Conservation (phyloP, 345 rosid genomes). For the Hibiscus mutabilis region DNA sequence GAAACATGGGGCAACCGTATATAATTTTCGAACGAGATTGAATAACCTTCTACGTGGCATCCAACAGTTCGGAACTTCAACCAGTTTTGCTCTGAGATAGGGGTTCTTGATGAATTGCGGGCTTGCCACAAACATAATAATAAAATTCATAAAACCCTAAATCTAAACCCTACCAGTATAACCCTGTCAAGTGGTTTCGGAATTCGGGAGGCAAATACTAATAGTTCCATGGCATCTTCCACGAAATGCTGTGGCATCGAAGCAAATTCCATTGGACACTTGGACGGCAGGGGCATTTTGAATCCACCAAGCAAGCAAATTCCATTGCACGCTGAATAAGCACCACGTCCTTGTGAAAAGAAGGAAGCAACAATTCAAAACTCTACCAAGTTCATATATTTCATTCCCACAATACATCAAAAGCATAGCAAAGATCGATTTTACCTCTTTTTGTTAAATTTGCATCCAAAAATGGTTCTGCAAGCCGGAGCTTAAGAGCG, state of each 20-base stretch:
- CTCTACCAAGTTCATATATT: neutral
- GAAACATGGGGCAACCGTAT: constrained; percentile 10
- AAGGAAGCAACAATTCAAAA: neutral
- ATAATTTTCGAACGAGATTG: neutral
- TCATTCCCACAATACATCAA: neutral
- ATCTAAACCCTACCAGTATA: constrained; percentile 57
- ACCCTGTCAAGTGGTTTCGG: constrained; percentile 90
- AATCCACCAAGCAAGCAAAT: constrained; percentile 90
- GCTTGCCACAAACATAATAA: constrained; percentile 97
- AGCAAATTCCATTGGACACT: constrained; percentile 90
- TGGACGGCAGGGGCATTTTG: constrained; percentile 80
- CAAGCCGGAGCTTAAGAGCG: constrained; percentile 87
- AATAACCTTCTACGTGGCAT: constrained; percentile 87
- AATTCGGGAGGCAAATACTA: constrained; percentile 85
- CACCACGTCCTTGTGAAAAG: constrained; percentile 53
- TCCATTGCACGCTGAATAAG: constrained; percentile 77
- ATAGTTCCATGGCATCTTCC: constrained; percentile 96
- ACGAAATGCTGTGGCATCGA: constrained; percentile 98
- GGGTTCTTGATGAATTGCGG: constrained; percentile 84
- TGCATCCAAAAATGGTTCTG: constrained; percentile 86
- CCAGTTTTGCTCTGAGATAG: constrained; percentile 98
- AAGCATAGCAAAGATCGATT: constrained; percentile 34
- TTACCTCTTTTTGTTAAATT: constrained; percentile 75
- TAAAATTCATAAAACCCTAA: constrained; percentile 98
- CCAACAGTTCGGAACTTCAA: constrained; percentile 98